Evolutionary conservation across 768 basidiomycete species (phyloP).

Genomic region (Lepiota brunneoincarnata): DNA sequence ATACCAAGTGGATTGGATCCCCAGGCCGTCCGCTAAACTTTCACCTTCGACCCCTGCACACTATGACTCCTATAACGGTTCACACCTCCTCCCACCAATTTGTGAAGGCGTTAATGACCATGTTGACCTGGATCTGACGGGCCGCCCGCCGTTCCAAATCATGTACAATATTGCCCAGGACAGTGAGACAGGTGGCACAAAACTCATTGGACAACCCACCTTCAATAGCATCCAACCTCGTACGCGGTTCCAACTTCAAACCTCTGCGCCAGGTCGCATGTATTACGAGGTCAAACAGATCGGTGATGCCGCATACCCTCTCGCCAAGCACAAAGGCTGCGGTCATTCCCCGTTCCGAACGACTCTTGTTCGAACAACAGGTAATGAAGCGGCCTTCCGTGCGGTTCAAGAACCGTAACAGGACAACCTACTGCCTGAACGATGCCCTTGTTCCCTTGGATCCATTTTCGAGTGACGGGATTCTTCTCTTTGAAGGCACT

Average conservation of each 20-base stretch:
- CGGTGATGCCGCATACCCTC: conserved; percentile 81
- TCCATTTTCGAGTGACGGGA: conserved; percentile 48
- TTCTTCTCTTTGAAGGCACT: conserved; percentile 72
- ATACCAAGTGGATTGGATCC: conserved; percentile 77
- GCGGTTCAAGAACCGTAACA: conserved; percentile 64
- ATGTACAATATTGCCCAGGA: conserved; percentile 83
- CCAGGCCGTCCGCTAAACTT: conserved; percentile 71
- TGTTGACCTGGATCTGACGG: conserved; percentile 81
- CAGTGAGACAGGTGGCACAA: conserved; percentile 64
- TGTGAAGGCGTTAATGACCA: conserved; percentile 82
- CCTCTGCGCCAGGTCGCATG: conserved; percentile 72
- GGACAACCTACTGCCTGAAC: conserved; percentile 73
- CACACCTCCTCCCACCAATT: conserved; percentile 70
- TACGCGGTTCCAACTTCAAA: conserved; percentile 80
- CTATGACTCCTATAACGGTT: conserved; percentile 65
- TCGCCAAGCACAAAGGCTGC: conserved; percentile 61
- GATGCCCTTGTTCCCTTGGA: conserved; percentile 62
- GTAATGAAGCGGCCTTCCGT: conserved; percentile 81
- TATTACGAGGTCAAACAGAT: conserved; percentile 91
- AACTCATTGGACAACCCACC: conserved; percentile 70
- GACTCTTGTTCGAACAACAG: conserved; percentile 82
- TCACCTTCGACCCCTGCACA: conserved; percentile 53
- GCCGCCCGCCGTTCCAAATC: conserved; percentile 91
- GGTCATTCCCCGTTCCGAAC: conserved; percentile 64
- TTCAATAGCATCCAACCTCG: conserved; percentile 83